These are phyloP conservation scores for Dendrobium huoshanense DNA, from an alignment of 106 monocot species.

Conservation along the genomic window DNA sequence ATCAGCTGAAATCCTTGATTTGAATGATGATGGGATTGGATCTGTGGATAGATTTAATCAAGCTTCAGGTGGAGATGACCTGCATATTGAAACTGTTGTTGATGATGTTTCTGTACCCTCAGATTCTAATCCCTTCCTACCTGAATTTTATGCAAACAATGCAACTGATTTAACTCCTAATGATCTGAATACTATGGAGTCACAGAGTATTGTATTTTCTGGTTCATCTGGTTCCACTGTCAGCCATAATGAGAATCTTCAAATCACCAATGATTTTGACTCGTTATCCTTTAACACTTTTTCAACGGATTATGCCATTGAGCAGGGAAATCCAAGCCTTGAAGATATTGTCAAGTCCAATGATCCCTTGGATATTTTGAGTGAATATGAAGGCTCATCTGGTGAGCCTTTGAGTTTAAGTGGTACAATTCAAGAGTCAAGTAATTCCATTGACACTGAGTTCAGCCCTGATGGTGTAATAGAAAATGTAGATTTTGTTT, in stretches of 20 bases:
- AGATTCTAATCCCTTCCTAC: conserved; percentile 4
- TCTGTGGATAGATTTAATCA: conserved; percentile 14
- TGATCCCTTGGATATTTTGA: conserved; percentile 8
- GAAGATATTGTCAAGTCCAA: conserved; percentile 16
- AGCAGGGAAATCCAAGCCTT: conserved; percentile 10
- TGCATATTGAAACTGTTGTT: conserved; percentile 16
- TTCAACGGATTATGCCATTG: conserved; percentile 9
- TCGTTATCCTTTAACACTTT: conserved; percentile 13
- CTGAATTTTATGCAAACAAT: conserved; percentile 15
- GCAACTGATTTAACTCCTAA: conserved; percentile 11
- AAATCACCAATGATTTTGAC: conserved; percentile 4
- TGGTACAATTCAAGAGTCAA: conserved; percentile 19
- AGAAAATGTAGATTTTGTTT: conserved; percentile 9
- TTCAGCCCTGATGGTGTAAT: conserved; percentile 7
- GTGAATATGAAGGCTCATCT: conserved; percentile 18
- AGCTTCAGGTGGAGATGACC: conserved; percentile 17
- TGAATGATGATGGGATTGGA: conserved; percentile 4
- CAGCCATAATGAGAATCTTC: conserved; percentile 1
- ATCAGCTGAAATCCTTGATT: conserved; percentile 9
- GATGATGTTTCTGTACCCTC: conserved; percentile 11
- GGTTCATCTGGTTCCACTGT: conserved; percentile 8
- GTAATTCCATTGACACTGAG: conserved; percentile 16
- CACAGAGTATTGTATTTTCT: conserved; percentile 7
- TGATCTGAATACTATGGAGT: conserved; percentile 15
- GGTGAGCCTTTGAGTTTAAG: conserved; percentile 20